Evolutionary conservation across 2,329 filamentous ascomycete genomes (phyloP), one percentile per base, ranked within the genome.

Genomic region (Colletotrichum sidae): DNA sequence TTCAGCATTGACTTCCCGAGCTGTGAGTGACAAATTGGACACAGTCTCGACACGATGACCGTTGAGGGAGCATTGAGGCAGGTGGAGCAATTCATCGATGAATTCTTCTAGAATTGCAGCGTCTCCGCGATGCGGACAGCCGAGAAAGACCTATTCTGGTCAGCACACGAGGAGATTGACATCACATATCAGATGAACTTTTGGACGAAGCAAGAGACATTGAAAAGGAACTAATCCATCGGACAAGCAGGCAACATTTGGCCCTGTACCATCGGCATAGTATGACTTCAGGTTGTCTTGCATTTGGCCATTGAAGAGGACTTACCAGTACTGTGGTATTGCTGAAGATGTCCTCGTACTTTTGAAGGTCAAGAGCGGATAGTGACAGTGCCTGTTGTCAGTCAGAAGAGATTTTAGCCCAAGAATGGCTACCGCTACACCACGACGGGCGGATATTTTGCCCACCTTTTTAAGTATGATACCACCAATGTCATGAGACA

Each of bases 401-500:
- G 34, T n/a, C 25, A 25, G 25, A 25, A 25, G 25, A 25, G 4
- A 25, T 25, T 25, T 35, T n/a, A 52, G 7, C 5, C 13, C 8
- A 12, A 8, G 13, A 38, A 42, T 13, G 33, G 38, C 9, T 41
- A 41, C 38, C 9, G 13, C 38, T 9, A 2, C 38, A 41, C 12
- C 8, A n/a, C 42, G 10, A 8, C n/a, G 11, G 35, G 47, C 6
- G 3, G 15, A 8, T 11, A 44, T 35, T 9, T 12, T 9, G 2
- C 49, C 15, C 13, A 60, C 57, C 57, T 41, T 65, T 38, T 65
- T 65, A 4, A 65, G 37, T 7, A 65, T 65, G 6, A 38, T 44
- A 33, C 61, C 61, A 3, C 61, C 61, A 17, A 65, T n/a, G 17
- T 65, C 61, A 12, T 65, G 61, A 15, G 17, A 17, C 6, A 65